Base-by-base conservation (phyloP, 2,329 filamentous ascomycete species). In the Colletotrichum euphorbiae region DNA sequence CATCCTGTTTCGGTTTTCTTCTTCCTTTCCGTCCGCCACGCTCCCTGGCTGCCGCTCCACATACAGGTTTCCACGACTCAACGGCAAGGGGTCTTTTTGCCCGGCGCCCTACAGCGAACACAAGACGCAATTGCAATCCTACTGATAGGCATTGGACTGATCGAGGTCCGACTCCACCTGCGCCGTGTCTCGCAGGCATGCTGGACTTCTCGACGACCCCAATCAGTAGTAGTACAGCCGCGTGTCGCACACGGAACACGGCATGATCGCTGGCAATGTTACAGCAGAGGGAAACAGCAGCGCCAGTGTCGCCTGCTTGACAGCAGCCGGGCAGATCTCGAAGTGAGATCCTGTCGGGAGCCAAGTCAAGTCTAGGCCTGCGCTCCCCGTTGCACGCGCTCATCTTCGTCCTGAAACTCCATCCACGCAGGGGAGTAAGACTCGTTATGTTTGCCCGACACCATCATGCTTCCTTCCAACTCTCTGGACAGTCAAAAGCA, bases 331-430 rank as follows among this genome's bases (percentile, higher is more conserved):
- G 1, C 52, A 56, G 36, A 56, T 56, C 38, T 43, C 17, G 19
- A 28, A 43, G 33, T 19, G 6, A 40, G 51, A 54, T 54, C 48
- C 33, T 54, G 51, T 38, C 52, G 36, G 19, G 24, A 31, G n/a
- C 31, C 60, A 57, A 64, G 52, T 58, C n/a, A n/a, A 64, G 60
- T 38, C 60, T 48, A 33, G 36, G 40, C 13, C 54, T 63, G 59
- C 43, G 24, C 21, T 21, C 21, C 21, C 21, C 21, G 36, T 67
- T 19, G 28, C 51, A 67, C 43, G 31, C 46, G 6, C 19, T 56
- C 51, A 17, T 64, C 40, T 17, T 62, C 46, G 31, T 58, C 46
- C 52, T 58, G 61, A 60, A 69, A 67, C 64, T 38, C 31, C 31
- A 13, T 42, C 31, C 36, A 66, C 36, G 62, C 61, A 69, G 62